Evolutionary conservation across 2,329 filamentous ascomycete genomes (phyloP).

Genomic region (Aspergillus hortae): DNA sequence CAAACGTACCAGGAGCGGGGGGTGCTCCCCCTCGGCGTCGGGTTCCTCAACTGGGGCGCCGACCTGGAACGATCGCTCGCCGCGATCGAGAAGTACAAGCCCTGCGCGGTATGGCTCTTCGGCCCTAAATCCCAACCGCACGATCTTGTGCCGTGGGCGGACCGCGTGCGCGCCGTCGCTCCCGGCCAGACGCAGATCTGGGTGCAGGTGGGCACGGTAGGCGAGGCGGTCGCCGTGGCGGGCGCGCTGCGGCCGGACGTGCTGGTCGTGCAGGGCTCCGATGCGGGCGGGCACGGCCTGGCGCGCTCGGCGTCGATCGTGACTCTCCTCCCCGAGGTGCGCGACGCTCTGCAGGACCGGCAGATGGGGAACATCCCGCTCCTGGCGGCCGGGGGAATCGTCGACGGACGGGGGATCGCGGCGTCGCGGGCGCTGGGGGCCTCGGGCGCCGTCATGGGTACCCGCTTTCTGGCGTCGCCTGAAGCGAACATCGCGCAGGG

Average conservation of each 20-base stretch:
- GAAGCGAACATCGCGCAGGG: slow-evolving; percentile 50
- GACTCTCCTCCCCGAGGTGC: slow-evolving; percentile 50
- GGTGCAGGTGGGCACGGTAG: slow-evolving; percentile 51
- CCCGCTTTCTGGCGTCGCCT: slow-evolving; percentile 55
- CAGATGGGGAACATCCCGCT: slow-evolving; percentile 38
- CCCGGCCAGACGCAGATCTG: slow-evolving; percentile 45
- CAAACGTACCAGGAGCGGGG: slow-evolving; percentile 12
- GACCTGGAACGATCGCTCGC: slow-evolving; percentile 26
- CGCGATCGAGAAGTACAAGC: slow-evolving; percentile 28
- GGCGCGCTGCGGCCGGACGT: slow-evolving; percentile 43
- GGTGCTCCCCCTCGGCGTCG: slow-evolving; percentile 38
- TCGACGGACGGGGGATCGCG: slow-evolving; percentile 50
- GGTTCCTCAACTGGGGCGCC: slow-evolving; percentile 39
- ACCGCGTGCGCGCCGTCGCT: slow-evolving; percentile 41
- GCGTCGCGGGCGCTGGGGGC: slow-evolving; percentile 53
- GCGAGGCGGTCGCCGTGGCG: slow-evolving; percentile 44
- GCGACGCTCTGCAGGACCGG: slow-evolving; percentile 34
- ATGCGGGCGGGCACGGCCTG: slow-evolving; percentile 54
- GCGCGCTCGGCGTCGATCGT: slow-evolving; percentile 45
- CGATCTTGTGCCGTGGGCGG: slow-evolving; percentile 22
- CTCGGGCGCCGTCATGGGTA: slow-evolving; percentile 58
- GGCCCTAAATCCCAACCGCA: slow-evolving; percentile 26
- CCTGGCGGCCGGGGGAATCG: slow-evolving; percentile 53
- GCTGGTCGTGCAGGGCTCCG: slow-evolving; percentile 52
- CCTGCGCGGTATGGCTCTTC: slow-evolving; percentile 42